Evolutionary conservation across 1,284 basidiomycete species (phyloP).

Genomic region (Lignosus rhinocerotis): DNA sequence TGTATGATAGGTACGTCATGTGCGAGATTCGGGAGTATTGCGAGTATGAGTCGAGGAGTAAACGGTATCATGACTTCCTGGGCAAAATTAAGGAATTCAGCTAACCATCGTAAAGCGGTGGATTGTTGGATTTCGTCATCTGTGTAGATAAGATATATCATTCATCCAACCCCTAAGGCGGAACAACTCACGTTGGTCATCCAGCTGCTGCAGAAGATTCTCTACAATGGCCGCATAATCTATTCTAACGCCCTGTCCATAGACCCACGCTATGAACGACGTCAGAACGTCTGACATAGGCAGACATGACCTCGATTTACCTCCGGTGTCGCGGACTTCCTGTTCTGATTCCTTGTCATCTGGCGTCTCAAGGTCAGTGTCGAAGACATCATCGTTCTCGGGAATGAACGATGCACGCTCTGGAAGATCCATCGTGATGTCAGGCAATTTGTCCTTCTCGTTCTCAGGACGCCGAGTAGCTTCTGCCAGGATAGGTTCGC

Average conservation of each 20-base stretch:
- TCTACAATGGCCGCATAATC: slow-evolving; percentile 93
- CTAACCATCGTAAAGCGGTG: slow-evolving; percentile 88
- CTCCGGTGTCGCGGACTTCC: slow-evolving; percentile 63
- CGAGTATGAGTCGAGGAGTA: slow-evolving; percentile 89
- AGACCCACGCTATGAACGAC: slow-evolving; percentile 71
- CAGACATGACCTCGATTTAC: slow-evolving; percentile 39
- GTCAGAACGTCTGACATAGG: slow-evolving; percentile 26
- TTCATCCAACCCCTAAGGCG: not conserved
- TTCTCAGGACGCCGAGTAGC: slow-evolving; percentile 35
- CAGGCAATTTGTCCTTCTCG: slow-evolving; percentile 31
- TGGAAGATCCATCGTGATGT: slow-evolving; percentile 30
- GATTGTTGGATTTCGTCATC: slow-evolving; percentile 91
- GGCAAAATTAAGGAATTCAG: slow-evolving; percentile 87
- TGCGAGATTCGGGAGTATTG: slow-evolving; percentile 92
- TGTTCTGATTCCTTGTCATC: slow-evolving; percentile 51
- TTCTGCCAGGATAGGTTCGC: slow-evolving; percentile 41
- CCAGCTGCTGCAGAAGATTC: slow-evolving; percentile 90
- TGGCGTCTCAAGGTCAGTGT: slow-evolving; percentile 28
- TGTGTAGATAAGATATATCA: slow-evolving; percentile 31
- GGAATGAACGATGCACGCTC: slow-evolving; percentile 43
- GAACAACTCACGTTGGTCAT: slow-evolving; percentile 67
- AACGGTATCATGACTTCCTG: slow-evolving; percentile 94
- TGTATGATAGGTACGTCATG: slow-evolving; percentile 91
- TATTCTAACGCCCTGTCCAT: slow-evolving; percentile 91
- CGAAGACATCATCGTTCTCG: slow-evolving; percentile 49